Evolutionary conservation across 805 yeast genomes (phyloP), one percentile per base, ranked within the genome.

Genomic region (Schwanniomyces vanrijiae): DNA sequence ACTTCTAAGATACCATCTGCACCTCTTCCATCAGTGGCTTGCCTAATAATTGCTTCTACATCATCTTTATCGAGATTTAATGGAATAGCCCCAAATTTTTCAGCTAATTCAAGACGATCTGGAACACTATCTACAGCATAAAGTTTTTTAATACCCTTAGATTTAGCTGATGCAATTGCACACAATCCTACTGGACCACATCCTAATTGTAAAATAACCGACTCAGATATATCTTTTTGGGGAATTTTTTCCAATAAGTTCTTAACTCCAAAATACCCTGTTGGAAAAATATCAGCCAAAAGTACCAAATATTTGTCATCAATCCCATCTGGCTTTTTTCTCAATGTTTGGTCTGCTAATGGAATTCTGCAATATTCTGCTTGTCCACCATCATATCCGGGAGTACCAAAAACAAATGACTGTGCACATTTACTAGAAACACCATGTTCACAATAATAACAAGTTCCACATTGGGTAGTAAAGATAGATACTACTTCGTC

Each of bases 401-500:
- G 21, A 18, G 43, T 40, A 4, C 31, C 31, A 39, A 39, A 24
- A 13, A 22, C 33, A 37, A 37, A 37, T 8, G 41, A 14, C 13
- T 37, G 41, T 11, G 41, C 35, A 24, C 43, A 40, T 7, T 21
- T 40, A 18, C 31, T 21, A 3, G 43, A 40, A 21, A 25, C n/a
- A 5, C 28, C 28, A 16, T 40, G 31, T 25, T 11, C 16, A 18
- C 43, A 40, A 21, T 40, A 40, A n/a, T 3, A 28, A 19, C 43
- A 40, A 19, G 26, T 26, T 5, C 43, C 37, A 31, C 43, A 40
- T 20, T 5, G 24, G 13, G 24, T 40, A 8, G 20, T 14, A 31
- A 40, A 40, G n/a, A 14, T 40, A 2, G 43, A 40, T 5, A 78
- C 83, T 25, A 84, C 88, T 38, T 76, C 76, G 56, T 89, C 86